phyloP scores from a whole-genome alignment of 768 basidiomycete species.

The Amanita brunnescens region DNA sequence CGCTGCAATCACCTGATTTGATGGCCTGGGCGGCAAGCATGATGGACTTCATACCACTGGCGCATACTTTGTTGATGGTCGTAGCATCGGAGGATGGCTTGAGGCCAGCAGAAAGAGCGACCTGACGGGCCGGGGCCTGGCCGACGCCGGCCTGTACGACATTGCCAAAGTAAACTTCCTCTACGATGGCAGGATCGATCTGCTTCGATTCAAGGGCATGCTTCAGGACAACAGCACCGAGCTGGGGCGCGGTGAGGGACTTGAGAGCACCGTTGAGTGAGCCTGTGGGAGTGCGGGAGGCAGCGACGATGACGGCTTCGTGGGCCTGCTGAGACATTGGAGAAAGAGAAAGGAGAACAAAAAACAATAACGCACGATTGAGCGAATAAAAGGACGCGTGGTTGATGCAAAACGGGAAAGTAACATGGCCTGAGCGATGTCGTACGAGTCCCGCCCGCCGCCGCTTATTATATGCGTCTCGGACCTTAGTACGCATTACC shows the following conservation, averaged over 20 bases:
- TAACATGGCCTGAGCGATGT: constrained; percentile 30
- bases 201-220: constrained; percentile 77
- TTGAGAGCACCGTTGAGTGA: constrained; percentile 89
- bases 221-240: constrained; percentile 84
- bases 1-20: constrained; percentile 71
- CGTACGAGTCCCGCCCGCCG: constrained; percentile 5
- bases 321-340: constrained; percentile 30
- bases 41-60: constrained; percentile 92
- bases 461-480: not conserved
- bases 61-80: constrained; percentile 99
- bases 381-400: constrained; percentile 33
- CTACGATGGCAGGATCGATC: constrained; percentile 73
- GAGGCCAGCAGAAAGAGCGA: constrained; percentile 85
- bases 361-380: constrained; percentile 37
- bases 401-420: constrained; percentile 33
- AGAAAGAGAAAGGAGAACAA: not conserved
- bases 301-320: constrained; percentile 91
- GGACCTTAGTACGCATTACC: not conserved
- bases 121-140: constrained; percentile 97
- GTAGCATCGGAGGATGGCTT: constrained; percentile 86
- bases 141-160: constrained; percentile 97
- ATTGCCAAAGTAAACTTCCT: constrained; percentile 96
- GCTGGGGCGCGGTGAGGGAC: constrained; percentile 81
- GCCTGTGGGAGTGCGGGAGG: constrained; percentile 89
- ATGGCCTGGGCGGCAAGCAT: constrained; percentile 92